Percentiles rank a stretch among this genome's conserved stretches.
Conservation (phyloP, 2,329 filamentous ascomycete genomes). For the Sporothrix inflata region DNA sequence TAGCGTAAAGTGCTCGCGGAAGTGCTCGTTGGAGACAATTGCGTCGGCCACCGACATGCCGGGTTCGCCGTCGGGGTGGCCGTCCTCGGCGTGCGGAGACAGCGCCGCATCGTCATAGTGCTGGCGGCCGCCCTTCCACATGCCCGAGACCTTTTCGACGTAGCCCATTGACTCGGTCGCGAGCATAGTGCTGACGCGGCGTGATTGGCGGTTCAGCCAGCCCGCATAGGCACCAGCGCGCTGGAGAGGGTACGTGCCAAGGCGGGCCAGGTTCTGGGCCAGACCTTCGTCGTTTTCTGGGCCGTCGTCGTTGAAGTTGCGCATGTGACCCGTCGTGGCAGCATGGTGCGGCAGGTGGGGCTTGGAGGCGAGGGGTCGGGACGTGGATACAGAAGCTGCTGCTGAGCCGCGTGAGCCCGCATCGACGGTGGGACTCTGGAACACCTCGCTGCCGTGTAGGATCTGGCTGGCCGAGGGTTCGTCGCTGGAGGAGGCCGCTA, state of each 20-base stretch:
- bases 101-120: constrained; percentile 72
- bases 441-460: constrained; percentile 82
- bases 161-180: constrained; percentile 95
- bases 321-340: constrained; percentile 46
- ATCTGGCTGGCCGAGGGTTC: constrained; percentile 92
- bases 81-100: constrained; percentile 55
- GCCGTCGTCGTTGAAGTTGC: constrained; percentile 33
- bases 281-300: constrained; percentile 45
- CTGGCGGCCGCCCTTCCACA: constrained; percentile 89
- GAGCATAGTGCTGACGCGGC: constrained; percentile 78
- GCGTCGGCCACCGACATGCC: constrained; percentile 61
- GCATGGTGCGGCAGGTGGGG: constrained; percentile 39
- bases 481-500: constrained; percentile 69
- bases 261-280: constrained; percentile 56
- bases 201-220: constrained; percentile 77
- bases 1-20: constrained; percentile 88
- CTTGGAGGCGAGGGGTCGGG: neutral
- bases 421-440: constrained; percentile 72
- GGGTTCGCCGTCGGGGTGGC: constrained; percentile 53
- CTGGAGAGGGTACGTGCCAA: constrained; percentile 78
- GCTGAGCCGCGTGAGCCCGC: neutral
- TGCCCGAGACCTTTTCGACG: constrained; percentile 93
- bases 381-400: neutral
- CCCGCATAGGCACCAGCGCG: constrained; percentile 81
- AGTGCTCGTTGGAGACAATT: constrained; percentile 73